phyloP scores from a whole-genome alignment of 768 basidiomycete species.

The Mycena albidolilacea region DNA sequence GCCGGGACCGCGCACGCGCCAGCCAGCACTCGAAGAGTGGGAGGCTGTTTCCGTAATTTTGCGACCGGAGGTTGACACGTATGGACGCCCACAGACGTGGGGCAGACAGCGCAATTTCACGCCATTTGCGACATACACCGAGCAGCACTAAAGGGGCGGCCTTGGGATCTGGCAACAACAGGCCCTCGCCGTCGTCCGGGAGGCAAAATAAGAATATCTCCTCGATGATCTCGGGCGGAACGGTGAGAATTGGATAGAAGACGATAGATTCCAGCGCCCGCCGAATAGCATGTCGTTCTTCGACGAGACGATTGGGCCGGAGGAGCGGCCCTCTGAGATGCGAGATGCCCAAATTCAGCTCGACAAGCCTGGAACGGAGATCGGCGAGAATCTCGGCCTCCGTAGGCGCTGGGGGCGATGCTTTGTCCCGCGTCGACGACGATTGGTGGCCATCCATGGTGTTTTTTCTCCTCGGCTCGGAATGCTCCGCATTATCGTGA shows the following conservation, averaged over 20 bases:
- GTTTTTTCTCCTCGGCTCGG: not conserved
- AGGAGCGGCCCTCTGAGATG: conserved; percentile 19
- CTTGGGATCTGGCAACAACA: conserved; percentile 12
- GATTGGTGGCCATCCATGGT: not conserved
- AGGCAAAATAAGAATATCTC: conserved; percentile 30
- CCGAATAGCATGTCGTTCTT: conserved; percentile 24
- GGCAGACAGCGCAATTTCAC: conserved; percentile 24
- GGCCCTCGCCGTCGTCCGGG: conserved; percentile 15
- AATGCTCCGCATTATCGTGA: conserved; percentile 4
- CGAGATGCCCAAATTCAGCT: conserved; percentile 31
- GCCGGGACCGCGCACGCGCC: conserved; percentile 14
- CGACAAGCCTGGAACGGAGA: conserved; percentile 24
- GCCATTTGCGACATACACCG: conserved; percentile 23
- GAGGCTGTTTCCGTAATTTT: conserved; percentile 22
- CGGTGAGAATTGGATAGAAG: conserved; percentile 22
- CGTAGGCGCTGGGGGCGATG: not conserved
- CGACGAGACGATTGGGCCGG: conserved; percentile 22
- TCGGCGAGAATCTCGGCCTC: conserved; percentile 9
- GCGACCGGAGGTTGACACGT: conserved; percentile 19
- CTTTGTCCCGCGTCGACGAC: not conserved
- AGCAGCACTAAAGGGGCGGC: conserved; percentile 22
- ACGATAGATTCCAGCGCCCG: conserved; percentile 24
- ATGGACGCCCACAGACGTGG: conserved; percentile 27
- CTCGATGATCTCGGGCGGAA: conserved; percentile 29
- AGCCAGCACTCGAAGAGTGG: conserved; percentile 32